Evolutionary conservation across 352 stramenopile species (phyloP).

Genomic region (Globisporangium acanthophoron): DNA sequence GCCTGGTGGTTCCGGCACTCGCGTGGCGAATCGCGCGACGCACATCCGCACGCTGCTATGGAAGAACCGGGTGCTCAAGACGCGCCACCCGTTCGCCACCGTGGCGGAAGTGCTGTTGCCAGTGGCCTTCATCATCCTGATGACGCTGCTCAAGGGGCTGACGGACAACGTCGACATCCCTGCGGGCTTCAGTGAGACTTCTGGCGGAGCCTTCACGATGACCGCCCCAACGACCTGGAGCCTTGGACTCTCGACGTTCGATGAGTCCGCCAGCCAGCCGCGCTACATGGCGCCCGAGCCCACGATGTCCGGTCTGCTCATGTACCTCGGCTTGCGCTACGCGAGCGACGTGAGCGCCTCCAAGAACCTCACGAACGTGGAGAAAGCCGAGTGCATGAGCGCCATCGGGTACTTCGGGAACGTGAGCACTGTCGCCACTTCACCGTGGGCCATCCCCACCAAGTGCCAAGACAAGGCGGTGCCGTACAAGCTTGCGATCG

Average conservation of each 20-base stretch:
- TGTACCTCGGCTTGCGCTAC: conserved; percentile 31
- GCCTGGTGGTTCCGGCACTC: neutral
- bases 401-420: conserved; percentile 19
- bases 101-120: conserved; percentile 53
- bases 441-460: conserved; percentile 25
- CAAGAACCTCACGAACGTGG: conserved; percentile 2
- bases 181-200: conserved; percentile 44
- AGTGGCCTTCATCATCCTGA: conserved; percentile 61
- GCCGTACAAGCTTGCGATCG: conserved; percentile 50
- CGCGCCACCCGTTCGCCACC: conserved; percentile 47
- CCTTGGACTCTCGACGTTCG: conserved; percentile 4
- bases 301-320: conserved; percentile 45
- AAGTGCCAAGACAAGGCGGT: conserved; percentile 25
- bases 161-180: conserved; percentile 52
- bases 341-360: conserved; percentile 23
- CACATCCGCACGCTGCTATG: conserved; percentile 52
- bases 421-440: conserved; percentile 31
- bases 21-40: conserved; percentile 4
- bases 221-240: conserved; percentile 2
- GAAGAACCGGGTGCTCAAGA: conserved; percentile 78
- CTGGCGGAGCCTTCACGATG: neutral
- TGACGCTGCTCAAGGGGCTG: conserved; percentile 44
- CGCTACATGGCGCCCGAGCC: conserved; percentile 43
- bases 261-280: conserved; percentile 2
- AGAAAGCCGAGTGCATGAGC: conserved; percentile 16